These are phyloP conservation scores for Nectriaceae sp. DNA, from an alignment of 2,329 filamentous ascomycete species.

Conservation along the genomic window DNA sequence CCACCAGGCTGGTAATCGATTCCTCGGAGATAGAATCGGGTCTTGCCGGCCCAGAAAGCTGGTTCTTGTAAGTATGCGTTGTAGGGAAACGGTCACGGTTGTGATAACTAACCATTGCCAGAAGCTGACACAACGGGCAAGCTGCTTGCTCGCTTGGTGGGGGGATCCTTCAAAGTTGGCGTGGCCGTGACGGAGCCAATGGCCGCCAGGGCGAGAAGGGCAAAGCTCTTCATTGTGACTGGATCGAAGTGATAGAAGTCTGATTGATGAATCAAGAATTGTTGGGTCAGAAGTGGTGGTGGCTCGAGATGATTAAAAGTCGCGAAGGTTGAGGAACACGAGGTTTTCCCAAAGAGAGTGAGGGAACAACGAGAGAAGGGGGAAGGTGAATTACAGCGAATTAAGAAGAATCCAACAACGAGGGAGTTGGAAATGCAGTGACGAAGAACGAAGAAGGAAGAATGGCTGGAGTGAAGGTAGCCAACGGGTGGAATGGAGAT, in stretches of 20 bases:
- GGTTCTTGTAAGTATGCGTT: constrained; percentile 2
- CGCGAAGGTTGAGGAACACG: neutral
- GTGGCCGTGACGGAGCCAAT: constrained; percentile 46
- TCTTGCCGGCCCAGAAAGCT: constrained; percentile 58
- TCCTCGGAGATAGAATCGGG: constrained; percentile 61
- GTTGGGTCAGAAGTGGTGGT: constrained; percentile 6
- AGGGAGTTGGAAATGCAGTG: constrained; percentile 35
- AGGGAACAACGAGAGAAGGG: constrained; percentile 3
- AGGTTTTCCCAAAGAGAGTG: neutral
- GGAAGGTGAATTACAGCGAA: constrained; percentile 23
- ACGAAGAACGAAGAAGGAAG: constrained; percentile 25
- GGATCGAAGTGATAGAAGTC: constrained; percentile 15
- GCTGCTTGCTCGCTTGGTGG: constrained; percentile 50
- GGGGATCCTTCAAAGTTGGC: constrained; percentile 53
- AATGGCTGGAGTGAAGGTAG: constrained; percentile 11
- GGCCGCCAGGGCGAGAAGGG: constrained; percentile 50
- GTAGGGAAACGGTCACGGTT: neutral
- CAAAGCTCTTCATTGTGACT: constrained; percentile 50
- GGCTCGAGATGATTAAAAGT: neutral
- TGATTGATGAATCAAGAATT: constrained; percentile 10
- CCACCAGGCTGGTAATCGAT: constrained; percentile 66
- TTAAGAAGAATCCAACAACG: constrained; percentile 36
- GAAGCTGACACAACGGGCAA: constrained; percentile 54
- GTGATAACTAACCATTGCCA: constrained; percentile 53
- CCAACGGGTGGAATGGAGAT: constrained; percentile 21